phyloP scores from a whole-genome alignment of 2,329 filamentous ascomycete genomes.

The Shiraia bambusicola region DNA sequence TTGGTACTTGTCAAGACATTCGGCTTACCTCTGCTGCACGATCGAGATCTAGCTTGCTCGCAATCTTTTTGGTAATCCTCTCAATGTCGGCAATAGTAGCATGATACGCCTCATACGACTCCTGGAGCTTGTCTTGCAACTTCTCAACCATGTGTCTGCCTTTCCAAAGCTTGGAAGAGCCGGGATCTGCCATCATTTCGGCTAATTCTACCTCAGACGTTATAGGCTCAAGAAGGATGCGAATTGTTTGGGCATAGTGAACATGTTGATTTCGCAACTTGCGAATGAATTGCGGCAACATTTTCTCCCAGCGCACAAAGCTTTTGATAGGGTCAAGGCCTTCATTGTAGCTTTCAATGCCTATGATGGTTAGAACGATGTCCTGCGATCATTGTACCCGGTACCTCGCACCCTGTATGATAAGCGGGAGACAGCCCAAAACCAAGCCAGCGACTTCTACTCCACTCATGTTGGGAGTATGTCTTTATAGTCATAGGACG shows the following conservation, averaged over 20 bases:
- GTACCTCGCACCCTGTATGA: constrained; percentile 34
- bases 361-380: constrained; percentile 9
- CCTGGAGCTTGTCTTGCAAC: constrained; percentile 37
- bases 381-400: constrained; percentile 10
- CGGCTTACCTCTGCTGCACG: constrained; percentile 32
- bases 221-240: constrained; percentile 40
- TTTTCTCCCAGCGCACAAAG: constrained; percentile 40
- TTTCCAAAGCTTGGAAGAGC: constrained; percentile 36
- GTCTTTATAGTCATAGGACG: neutral
- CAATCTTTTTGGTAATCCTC: constrained; percentile 39
- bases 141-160: constrained; percentile 28
- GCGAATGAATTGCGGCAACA: constrained; percentile 39
- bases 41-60: constrained; percentile 41
- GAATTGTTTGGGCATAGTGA: constrained; percentile 40
- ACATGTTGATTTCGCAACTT: constrained; percentile 43
- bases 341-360: constrained; percentile 43
- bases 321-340: constrained; percentile 44
- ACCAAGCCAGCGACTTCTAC: constrained; percentile 37
- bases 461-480: constrained; percentile 28
- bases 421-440: constrained; percentile 43
- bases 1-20: too few species aligned
- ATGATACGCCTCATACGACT: constrained; percentile 40
- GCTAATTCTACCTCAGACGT: constrained; percentile 39
- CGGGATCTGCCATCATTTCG: constrained; percentile 38
- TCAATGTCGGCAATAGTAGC: constrained; percentile 41